These are phyloP conservation scores for Aristolochia californica DNA, from an alignment of 164 flowering plant genomes.

Conservation along the genomic window DNA sequence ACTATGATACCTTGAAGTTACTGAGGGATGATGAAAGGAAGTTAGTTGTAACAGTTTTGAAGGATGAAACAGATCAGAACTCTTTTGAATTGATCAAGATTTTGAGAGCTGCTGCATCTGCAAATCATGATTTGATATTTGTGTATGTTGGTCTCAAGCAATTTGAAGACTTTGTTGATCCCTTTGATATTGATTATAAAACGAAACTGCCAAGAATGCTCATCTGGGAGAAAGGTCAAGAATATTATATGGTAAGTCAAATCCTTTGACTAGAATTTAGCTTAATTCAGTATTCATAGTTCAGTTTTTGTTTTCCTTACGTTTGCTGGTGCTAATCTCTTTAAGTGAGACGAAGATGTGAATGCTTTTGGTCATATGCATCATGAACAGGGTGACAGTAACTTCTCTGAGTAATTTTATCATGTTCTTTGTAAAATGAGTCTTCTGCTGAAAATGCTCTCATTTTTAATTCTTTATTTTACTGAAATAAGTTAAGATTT, in stretches of 20 bases:
- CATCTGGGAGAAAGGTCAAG: constrained; percentile 84
- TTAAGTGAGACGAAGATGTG: no score
- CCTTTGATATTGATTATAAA: constrained; percentile 53
- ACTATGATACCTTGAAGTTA: constrained; percentile 58
- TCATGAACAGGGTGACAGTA: no score
- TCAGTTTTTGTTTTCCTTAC: background rate
- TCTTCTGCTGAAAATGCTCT: no score
- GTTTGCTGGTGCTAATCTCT: background rate
- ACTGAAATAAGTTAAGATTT: no score
- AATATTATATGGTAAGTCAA: constrained; percentile 62
- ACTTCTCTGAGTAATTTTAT: no score
- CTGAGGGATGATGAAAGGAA: constrained; percentile 80
- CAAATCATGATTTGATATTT: constrained; percentile 83
- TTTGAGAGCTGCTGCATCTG: constrained; percentile 88
- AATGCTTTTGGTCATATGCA: no score
- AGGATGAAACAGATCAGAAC: constrained; percentile 61
- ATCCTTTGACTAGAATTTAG: background rate
- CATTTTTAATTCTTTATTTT: no score
- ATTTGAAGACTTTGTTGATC: constrained; percentile 63
- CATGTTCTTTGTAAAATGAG: no score
- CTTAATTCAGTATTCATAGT: background rate
- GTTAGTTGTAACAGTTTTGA: constrained; percentile 58
- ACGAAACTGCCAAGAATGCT: constrained; percentile 74
- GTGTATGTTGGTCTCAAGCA: constrained; percentile 79
- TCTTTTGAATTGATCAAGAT: constrained; percentile 50